Percentiles rank a stretch among this genome's conserved stretches.
Evolutionary conservation across 2,329 filamentous ascomycete species (phyloP).

Genomic region (Aspergillus sp.): DNA sequence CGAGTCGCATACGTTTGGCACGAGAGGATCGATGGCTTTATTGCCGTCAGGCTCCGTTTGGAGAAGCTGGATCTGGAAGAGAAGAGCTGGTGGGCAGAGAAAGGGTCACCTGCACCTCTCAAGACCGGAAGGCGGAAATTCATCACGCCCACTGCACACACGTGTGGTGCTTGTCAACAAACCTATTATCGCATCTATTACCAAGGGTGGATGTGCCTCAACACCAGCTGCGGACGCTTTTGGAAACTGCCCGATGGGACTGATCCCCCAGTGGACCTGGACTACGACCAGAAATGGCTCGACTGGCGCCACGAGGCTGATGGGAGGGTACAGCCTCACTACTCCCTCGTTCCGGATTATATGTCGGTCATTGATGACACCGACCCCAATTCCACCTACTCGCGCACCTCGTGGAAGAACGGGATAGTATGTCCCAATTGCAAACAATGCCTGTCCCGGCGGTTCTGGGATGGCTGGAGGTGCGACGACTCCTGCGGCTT

Average conservation of each 20-base stretch:
- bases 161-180: slow-evolving; percentile 52
- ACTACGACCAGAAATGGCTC: slow-evolving; percentile 64
- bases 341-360: slow-evolving; percentile 46
- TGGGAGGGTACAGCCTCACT: slow-evolving; percentile 40
- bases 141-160: slow-evolving; percentile 23
- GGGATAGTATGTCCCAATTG: slow-evolving; percentile 72
- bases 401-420: slow-evolving; percentile 58
- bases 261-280: slow-evolving; percentile 35
- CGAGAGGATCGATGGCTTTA: slow-evolving; percentile 55
- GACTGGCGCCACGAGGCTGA: slow-evolving; percentile 54
- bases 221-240: slow-evolving; percentile 57
- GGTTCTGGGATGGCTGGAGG: slow-evolving; percentile 65
- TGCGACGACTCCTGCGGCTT: slow-evolving; percentile 60
- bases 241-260: slow-evolving; percentile 53
- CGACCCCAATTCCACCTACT: slow-evolving; percentile 50
- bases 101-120: slow-evolving; percentile 31
- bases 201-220: slow-evolving; percentile 64
- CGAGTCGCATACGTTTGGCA: slow-evolving; percentile 71
- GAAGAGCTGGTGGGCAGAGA: slow-evolving; percentile 64
- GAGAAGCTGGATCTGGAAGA: slow-evolving; percentile 62
- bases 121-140: slow-evolving; percentile 37
- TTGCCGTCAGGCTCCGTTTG: slow-evolving; percentile 63
- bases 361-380: slow-evolving; percentile 44
- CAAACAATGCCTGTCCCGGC: slow-evolving; percentile 63
- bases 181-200: slow-evolving; percentile 36